Percentiles rank a stretch among this genome's conserved stretches.
Conservation (phyloP, 1,139 yeast species). For the Lodderomyces parapsilosis region DNA sequence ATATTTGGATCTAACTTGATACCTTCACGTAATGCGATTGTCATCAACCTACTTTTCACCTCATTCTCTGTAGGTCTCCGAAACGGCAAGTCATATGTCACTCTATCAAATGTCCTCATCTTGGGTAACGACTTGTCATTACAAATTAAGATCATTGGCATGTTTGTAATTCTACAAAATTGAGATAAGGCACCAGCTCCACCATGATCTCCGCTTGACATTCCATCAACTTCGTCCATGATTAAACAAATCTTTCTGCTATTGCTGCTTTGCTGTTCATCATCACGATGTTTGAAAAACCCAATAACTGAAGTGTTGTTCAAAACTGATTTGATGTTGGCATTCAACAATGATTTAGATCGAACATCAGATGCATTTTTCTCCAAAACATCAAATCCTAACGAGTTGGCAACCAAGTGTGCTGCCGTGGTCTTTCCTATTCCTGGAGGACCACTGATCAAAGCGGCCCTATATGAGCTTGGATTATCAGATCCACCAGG, state of each 20-base stretch:
- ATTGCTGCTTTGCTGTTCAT: constrained; percentile 27
- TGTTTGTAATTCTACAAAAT: constrained; percentile 78
- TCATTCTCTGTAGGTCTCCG: constrained; percentile 85
- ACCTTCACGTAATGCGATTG: constrained; percentile 84
- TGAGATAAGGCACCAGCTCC: constrained; percentile 96
- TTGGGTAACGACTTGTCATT: constrained; percentile 91
- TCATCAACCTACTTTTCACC: constrained; percentile 80
- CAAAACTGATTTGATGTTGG: constrained; percentile 66
- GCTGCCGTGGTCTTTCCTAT: constrained; percentile 84
- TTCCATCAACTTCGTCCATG: constrained; percentile 99
- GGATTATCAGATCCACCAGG: constrained; percentile 59
- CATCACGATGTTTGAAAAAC: constrained; percentile 51
- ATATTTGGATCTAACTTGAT: constrained; percentile 77
- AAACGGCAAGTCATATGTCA: constrained; percentile 80
- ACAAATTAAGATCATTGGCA: constrained; percentile 91
- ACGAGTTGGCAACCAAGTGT: constrained; percentile 62
- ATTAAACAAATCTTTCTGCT: constrained; percentile 67
- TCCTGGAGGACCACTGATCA: constrained; percentile 86
- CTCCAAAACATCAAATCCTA: constrained; percentile 73
- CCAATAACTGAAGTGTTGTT: constrained; percentile 85
- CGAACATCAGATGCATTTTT: constrained; percentile 88
- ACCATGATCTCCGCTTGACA: constrained; percentile 98
- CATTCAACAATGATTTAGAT: constrained; percentile 72
- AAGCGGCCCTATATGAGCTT: constrained; percentile 72
- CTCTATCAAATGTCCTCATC: constrained; percentile 92